These are phyloP conservation scores for Globisporangium mamillatum DNA, from an alignment of 352 stramenopile genomes.

Conservation along the genomic window DNA sequence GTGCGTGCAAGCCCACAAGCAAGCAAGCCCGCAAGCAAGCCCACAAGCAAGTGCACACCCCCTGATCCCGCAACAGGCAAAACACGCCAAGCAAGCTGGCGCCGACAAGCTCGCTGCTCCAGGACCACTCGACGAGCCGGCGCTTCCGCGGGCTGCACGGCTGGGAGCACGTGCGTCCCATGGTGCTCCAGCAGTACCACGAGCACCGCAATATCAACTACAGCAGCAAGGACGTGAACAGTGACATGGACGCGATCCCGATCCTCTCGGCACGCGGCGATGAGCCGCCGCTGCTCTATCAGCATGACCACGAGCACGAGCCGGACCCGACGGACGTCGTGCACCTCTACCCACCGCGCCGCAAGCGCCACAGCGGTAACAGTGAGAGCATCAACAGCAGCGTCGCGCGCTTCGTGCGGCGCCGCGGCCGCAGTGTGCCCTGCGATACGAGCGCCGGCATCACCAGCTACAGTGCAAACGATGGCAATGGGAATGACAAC, in stretches of 20 bases:
- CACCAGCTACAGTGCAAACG: background rate
- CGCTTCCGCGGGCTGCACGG: conserved; percentile 7
- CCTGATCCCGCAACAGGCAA: background rate
- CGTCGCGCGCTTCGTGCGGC: conserved; percentile 3
- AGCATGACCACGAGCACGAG: background rate
- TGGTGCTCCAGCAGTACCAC: conserved; percentile 10
- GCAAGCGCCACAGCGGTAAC: conserved; percentile 15
- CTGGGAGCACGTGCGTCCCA: conserved; percentile 11
- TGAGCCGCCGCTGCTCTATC: conserved; percentile 22
- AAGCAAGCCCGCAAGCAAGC: background rate
- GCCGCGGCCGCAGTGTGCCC: conserved; percentile 17
- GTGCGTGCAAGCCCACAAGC: background rate
- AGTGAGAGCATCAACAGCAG: background rate
- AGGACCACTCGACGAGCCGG: conserved; percentile 1
- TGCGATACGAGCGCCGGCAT: conserved; percentile 3
- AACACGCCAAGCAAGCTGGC: conserved; percentile 2
- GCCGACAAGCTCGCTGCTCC: background rate
- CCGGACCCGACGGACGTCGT: conserved; percentile 6
- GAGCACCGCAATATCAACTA: background rate
- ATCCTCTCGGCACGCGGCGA: conserved; percentile 22
- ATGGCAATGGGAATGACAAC: background rate
- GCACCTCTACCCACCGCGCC: conserved; percentile 1
- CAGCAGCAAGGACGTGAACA: background rate
- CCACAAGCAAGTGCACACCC: background rate
- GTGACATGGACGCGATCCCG: conserved; percentile 18